Evolutionary conservation across 1,284 basidiomycete species (phyloP).

Genomic region (Fistulinella staudtii): DNA sequence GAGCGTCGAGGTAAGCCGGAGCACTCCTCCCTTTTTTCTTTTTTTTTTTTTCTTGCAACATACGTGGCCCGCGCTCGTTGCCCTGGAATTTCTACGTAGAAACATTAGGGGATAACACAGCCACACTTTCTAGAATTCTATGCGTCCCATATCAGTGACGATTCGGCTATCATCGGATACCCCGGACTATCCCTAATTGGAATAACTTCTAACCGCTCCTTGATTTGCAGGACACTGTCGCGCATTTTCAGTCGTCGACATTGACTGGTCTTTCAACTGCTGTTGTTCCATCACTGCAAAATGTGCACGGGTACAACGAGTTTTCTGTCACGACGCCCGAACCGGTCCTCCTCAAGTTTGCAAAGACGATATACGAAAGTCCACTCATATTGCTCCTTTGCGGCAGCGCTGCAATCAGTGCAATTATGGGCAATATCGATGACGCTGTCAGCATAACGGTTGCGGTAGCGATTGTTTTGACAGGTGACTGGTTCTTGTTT

Average conservation of each 20-base stretch:
- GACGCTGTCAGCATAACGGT: constrained; percentile 92
- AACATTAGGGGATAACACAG: constrained; percentile 10
- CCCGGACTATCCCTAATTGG: not conserved
- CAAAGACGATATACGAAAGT: constrained; percentile 90
- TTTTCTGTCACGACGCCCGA: constrained; percentile 86
- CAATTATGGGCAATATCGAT: constrained; percentile 89
- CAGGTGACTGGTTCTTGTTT: constrained; percentile 53
- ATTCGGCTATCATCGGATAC: constrained; percentile 5
- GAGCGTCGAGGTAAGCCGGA: constrained; percentile 50
- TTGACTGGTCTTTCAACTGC: constrained; percentile 60
- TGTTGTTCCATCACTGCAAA: constrained; percentile 65
- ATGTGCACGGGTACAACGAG: constrained; percentile 86
- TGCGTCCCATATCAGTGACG: too few relatives aligned
- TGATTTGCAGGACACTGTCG: constrained; percentile 55
- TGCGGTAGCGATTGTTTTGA: constrained; percentile 91
- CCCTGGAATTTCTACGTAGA: not conserved
- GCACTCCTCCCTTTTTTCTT: too few relatives aligned
- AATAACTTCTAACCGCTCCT: not conserved
- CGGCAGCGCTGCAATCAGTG: constrained; percentile 83
- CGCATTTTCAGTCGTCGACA: constrained; percentile 61
- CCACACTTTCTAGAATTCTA: constrained; percentile 14
- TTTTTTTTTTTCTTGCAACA: not conserved
- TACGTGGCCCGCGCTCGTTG: constrained; percentile 3
- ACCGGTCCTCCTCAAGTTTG: constrained; percentile 81
- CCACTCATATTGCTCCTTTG: constrained; percentile 89